Evolutionary conservation across 2,329 filamentous ascomycete species (phyloP).

Genomic region (Bipolaris sorokiniana): DNA sequence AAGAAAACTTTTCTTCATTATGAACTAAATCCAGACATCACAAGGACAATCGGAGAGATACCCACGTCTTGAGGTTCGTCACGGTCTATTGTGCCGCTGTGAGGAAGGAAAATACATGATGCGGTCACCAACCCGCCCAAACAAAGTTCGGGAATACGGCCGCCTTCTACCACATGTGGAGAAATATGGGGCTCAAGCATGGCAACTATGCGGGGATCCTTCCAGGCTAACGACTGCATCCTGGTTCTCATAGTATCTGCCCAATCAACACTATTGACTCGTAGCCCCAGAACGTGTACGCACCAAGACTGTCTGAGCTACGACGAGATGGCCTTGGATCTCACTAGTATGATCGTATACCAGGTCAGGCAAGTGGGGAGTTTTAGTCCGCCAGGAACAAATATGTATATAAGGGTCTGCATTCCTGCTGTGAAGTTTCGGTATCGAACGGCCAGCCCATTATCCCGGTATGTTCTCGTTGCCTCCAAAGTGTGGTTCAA

Average conservation of each 20-base stretch:
- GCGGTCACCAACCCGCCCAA: constrained; percentile 18
- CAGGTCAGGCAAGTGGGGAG: constrained; percentile 9
- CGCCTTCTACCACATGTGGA: constrained; percentile 26
- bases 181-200: constrained; percentile 18
- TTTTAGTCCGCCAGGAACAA: constrained; percentile 8
- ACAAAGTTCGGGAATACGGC: constrained; percentile 21
- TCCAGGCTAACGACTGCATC: constrained; percentile 23
- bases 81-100: background rate
- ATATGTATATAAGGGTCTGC: constrained; percentile 29
- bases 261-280: constrained; percentile 23
- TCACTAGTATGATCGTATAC: constrained; percentile 26
- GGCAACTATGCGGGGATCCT: constrained; percentile 30
- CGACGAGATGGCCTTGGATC: constrained; percentile 12
- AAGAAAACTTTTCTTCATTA: constrained; percentile 16
- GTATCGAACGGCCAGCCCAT: constrained; percentile 10
- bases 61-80: constrained; percentile 17
- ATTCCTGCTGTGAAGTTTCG: constrained; percentile 8
- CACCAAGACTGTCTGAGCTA: too few relatives aligned
- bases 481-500: background rate
- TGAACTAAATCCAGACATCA: constrained; percentile 8
- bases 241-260: constrained; percentile 13
- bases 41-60: constrained; percentile 4
- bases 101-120: constrained; percentile 7
- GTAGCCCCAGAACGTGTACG: background rate
- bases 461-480: constrained; percentile 4